Evolutionary conservation across 2,329 filamentous ascomycete genomes (phyloP).

Genomic region (Orbilia blumenaviensis): DNA sequence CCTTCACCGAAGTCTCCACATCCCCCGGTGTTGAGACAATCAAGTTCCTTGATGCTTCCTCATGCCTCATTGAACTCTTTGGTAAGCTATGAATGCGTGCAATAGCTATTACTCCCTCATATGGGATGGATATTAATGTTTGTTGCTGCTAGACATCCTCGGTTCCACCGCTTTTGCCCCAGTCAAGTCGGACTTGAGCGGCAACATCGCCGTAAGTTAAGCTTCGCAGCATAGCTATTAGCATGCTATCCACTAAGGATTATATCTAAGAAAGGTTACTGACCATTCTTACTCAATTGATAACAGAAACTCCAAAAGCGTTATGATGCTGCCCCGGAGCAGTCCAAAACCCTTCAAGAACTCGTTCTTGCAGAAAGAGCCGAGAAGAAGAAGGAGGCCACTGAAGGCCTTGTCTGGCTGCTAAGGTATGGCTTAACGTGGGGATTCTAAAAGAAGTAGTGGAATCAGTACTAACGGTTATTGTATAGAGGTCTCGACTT

Average conservation of each 20-base stretch:
- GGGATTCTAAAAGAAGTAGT: too few species aligned
- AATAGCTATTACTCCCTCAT: too few species aligned
- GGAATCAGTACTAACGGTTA: too few species aligned
- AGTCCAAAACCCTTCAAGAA: constrained; percentile 84
- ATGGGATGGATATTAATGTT: neutral
- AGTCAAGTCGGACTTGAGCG: constrained; percentile 89
- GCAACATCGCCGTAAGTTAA: constrained; percentile 71
- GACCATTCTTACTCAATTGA: neutral
- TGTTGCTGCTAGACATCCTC: constrained; percentile 66
- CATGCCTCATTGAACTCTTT: constrained; percentile 86
- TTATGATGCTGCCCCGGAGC: constrained; percentile 77
- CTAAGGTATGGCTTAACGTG: constrained; percentile 17
- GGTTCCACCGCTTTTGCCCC: constrained; percentile 81
- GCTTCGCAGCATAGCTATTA: neutral
- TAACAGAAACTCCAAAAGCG: constrained; percentile 89
- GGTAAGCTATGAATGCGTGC: constrained; percentile 66
- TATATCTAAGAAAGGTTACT: too few species aligned
- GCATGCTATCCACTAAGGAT: neutral
- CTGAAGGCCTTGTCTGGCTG: constrained; percentile 86
- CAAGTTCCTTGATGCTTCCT: constrained; percentile 89
- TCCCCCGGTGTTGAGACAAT: constrained; percentile 77
- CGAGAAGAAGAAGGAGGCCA: constrained; percentile 83
- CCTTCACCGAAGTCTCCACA: constrained; percentile 83
- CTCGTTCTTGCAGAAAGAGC: constrained; percentile 80
- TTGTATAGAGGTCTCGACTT: constrained; percentile 84